Conservation (phyloP, 805 yeast genomes). For the Alloascoidea africana region DNA sequence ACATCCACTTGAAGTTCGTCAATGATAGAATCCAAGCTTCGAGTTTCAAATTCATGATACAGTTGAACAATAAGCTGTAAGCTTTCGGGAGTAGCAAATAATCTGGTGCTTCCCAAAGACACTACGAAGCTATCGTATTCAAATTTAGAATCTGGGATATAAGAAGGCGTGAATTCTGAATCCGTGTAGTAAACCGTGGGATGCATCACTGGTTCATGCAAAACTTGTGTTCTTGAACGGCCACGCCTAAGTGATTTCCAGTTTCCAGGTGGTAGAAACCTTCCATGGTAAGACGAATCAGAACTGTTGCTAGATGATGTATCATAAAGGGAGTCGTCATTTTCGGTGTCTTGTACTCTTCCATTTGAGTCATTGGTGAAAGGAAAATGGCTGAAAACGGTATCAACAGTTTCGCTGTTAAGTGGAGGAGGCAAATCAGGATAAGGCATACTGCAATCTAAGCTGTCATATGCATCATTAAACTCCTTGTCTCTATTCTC, state of each 20-base stretch:
- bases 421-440: slow-evolving; percentile 54
- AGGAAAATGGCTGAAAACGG: slow-evolving; percentile 22
- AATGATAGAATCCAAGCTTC: slow-evolving; percentile 32
- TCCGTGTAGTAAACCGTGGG: slow-evolving; percentile 7
- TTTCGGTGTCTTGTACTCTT: slow-evolving; percentile 8
- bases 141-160: slow-evolving; percentile 21
- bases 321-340: slow-evolving; percentile 7
- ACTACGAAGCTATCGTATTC: slow-evolving; percentile 41
- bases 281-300: slow-evolving; percentile 2
- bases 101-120: slow-evolving; percentile 35
- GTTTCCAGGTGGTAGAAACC: slow-evolving; percentile 9
- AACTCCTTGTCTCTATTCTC: slow-evolving; percentile 32
- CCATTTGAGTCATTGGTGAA: slow-evolving; percentile 12
- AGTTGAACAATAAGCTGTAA: slow-evolving; percentile 24
- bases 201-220: slow-evolving; percentile 4
- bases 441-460: slow-evolving; percentile 44
- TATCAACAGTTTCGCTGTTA: slow-evolving; percentile 29
- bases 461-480: slow-evolving; percentile 31
- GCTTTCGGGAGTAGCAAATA: slow-evolving; percentile 29
- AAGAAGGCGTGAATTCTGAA: slow-evolving; percentile 6
- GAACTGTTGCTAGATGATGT: slow-evolving; percentile 6
- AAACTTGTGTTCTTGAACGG: not conserved
- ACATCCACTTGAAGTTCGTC: slow-evolving; percentile 54
- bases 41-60: slow-evolving; percentile 18
- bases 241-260: slow-evolving; percentile 7